Evolutionary conservation across 306 rosid species (phyloP), one percentile per base, ranked within the genome.

Genomic region (Astragalus membranaceus): DNA sequence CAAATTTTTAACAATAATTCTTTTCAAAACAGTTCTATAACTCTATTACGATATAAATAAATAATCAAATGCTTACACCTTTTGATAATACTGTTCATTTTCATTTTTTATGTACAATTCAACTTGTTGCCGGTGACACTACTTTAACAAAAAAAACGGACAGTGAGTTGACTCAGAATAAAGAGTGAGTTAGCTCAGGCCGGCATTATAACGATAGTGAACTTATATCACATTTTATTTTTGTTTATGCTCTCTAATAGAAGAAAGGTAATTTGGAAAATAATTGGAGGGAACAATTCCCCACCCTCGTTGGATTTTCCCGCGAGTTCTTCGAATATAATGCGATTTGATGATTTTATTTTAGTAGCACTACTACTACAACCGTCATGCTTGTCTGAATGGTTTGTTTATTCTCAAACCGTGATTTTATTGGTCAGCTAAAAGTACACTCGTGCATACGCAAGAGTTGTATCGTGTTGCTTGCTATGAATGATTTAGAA

Each of bases 201-300:
- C 7, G 16, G 47, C 26, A n/a, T n/a, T n/a, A n/a, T n/a, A n/a
- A n/a, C n/a, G n/a, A n/a, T n/a, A n/a, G n/a, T n/a, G n/a, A n/a
- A n/a, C n/a, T n/a, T n/a, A n/a, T 20, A 10, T 7, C 14, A 2
- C 35, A 6, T 9, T 23, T 41, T 30, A 8, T 10, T 64, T 8
- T 61, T 14, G 60, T 10, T 33, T 9, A 47, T 9, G 70, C n/a
- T 35, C 10, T 48, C 53, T 48, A 13, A 14, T 14, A 48, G 41
- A 14, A 48, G 39, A 11, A 41, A 10, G 44, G 37, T 26, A 20
- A 66, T 68, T 52, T 43, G 6, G 48, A 70, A 66, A 48, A 50
- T 43, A 39, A 43, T 53, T 78, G 90, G 90, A 86, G 86, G 81
- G 90, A 86, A 78, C 54, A 37, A 66, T 48, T 23, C 15, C 49